Evolutionary conservation across 192 early-diverging fungal genomes (phyloP), one percentile per base, ranked within the genome.

Genomic region (Cladochytrium replicatum): DNA sequence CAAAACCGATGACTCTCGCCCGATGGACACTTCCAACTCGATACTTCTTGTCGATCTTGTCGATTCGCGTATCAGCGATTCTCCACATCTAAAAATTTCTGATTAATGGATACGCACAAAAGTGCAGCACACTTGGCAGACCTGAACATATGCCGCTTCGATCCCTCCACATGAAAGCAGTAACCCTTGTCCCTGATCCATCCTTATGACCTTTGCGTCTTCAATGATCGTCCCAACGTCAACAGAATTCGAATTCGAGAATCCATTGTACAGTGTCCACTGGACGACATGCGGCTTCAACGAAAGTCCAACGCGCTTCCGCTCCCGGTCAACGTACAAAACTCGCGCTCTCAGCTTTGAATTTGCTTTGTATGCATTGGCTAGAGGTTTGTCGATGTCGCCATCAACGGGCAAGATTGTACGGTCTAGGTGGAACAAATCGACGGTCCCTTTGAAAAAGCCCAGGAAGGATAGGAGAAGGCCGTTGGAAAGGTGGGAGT

Each of bases 1-100:
- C 85, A 56, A 84, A 86, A 8, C 80, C 81, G 26, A 91, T 54
- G 3, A 97, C 83, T 46, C 91, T 77, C 40, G 66, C 89, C 24
- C 74, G 71, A 55, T 97, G 91, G 9, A 47, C 58, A 11, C 76
- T 79, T 32, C 80, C 93, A 1, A 84, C 28, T n/a, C 55, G 63
- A 56, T 68, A 88, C 22, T 63, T 65, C 28, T 63, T 67, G 22
- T 55, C 58, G 41, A 88, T 68, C 38, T 58, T 57, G 9, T 66
- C 56, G 11, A 80, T 32, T 29, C 59, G 71, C 15, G 78, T 74
- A 29, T 95, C 90, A 19, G 83, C 58, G 15, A 93, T 52, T 30
- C 82, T 73, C 2, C 82, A 77, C 30, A 82, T 80, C 37, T 81
- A 39, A 1, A 43, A 41, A 43, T 58, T 46, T 17, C 44, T 50